A percentile compares a stretch with the other conserved stretches of the same genome.
Evolutionary conservation across 2,329 filamentous ascomycete species (phyloP).

Genomic region (Stagonosporopsis tanaceti): DNA sequence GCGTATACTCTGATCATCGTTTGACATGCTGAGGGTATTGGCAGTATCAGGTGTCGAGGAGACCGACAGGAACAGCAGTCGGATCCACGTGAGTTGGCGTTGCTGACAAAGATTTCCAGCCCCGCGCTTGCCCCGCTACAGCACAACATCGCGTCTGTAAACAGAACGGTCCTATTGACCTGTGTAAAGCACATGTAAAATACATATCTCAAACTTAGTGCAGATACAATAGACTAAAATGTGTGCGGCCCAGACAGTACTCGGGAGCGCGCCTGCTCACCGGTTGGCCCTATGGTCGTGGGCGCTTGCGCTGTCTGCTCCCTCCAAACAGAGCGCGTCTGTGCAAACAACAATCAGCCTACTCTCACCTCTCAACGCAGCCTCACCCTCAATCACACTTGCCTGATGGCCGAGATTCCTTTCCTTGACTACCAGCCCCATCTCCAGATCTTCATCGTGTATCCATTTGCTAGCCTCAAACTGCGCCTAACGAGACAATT

Average conservation of each 20-base stretch:
- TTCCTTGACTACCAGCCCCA: neutral
- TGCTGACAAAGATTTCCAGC: slow-evolving; percentile 25
- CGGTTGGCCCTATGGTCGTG: slow-evolving; percentile 8
- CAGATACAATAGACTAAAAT: neutral
- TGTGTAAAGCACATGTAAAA: neutral
- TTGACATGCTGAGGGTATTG: slow-evolving; percentile 43
- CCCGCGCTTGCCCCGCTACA: slow-evolving; percentile 30
- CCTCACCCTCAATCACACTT: slow-evolving; percentile 9
- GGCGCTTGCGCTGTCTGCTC: slow-evolving; percentile 29
- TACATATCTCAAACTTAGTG: neutral
- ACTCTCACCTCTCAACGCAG: slow-evolving; percentile 13
- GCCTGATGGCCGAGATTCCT: neutral
- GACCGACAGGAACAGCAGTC: slow-evolving; percentile 1
- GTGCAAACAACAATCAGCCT: slow-evolving; percentile 20
- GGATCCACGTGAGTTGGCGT: slow-evolving; percentile 39
- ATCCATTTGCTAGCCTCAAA: neutral
- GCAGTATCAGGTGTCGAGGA: slow-evolving; percentile 1
- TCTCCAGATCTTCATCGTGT: neutral
- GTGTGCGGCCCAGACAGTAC: no score
- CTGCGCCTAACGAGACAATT: no score
- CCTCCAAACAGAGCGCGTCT: slow-evolving; percentile 6
- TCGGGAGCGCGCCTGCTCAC: slow-evolving; percentile 1
- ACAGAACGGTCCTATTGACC: neutral
- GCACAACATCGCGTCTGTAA: neutral
- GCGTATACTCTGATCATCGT: slow-evolving; percentile 62